Conservation (phyloP, 768 basidiomycete genomes). For the Grammothele lineata region DNA sequence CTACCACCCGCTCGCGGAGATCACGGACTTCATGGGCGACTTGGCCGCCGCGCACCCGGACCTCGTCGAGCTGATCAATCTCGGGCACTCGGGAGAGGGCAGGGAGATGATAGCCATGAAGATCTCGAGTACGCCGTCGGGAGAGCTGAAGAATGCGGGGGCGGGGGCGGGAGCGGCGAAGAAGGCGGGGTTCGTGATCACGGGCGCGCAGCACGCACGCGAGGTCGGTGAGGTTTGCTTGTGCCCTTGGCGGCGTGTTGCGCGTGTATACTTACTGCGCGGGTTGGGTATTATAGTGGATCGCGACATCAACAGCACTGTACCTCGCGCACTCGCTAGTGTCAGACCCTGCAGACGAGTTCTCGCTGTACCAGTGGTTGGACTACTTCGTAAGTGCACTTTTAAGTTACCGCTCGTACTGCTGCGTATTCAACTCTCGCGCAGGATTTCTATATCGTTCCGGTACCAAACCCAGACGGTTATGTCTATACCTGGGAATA, state of each 20-base stretch:
- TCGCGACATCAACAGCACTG: constrained; percentile 68
- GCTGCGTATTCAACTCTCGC: no score
- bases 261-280: not conserved
- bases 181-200: constrained; percentile 53
- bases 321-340: constrained; percentile 73
- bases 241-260: not conserved
- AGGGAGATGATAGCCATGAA: constrained; percentile 53
- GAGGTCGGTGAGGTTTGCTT: constrained; percentile 46
- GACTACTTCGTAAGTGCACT: constrained; percentile 43
- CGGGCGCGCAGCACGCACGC: constrained; percentile 72
- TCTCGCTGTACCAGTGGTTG: constrained; percentile 46
- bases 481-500: constrained; percentile 70
- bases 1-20: constrained; percentile 57
- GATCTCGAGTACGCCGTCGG: constrained; percentile 36
- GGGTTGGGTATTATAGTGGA: constrained; percentile 49
- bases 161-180: constrained; percentile 3
- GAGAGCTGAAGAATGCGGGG: no score
- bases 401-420: no score
- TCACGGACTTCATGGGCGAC: constrained; percentile 48
- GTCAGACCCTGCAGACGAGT: constrained; percentile 40
- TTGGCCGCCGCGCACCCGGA: constrained; percentile 44
- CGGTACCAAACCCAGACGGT: constrained; percentile 66
- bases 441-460: constrained; percentile 67
- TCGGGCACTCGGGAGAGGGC: constrained; percentile 59
- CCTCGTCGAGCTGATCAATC: constrained; percentile 36